Percentiles rank a stretch among this genome's conserved stretches.
phyloP scores from a whole-genome alignment of 2,329 filamentous ascomycete genomes.

The Cercospora zeina region DNA sequence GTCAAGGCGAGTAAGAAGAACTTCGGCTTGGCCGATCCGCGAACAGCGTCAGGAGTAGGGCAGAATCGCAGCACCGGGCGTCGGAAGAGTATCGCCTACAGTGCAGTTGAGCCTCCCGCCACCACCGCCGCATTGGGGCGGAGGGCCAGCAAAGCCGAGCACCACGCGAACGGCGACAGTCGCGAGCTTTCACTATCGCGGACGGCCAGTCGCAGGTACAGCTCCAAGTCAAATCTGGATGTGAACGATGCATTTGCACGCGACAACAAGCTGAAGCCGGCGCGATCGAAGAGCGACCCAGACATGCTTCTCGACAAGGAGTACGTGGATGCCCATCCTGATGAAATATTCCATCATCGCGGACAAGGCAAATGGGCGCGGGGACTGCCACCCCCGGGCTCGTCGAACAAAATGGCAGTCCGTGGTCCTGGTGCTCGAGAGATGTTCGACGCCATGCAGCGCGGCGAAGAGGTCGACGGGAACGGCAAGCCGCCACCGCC shows the following conservation, averaged over 20 bases:
- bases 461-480: conserved; percentile 25
- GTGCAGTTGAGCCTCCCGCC: conserved; percentile 16
- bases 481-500: conserved; percentile 26
- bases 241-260: conserved; percentile 7
- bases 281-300: conserved; percentile 20
- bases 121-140: conserved; percentile 27
- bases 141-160: conserved; percentile 28
- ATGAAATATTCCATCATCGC: conserved; percentile 34
- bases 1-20: conserved; percentile 12
- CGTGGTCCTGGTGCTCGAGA: conserved; percentile 33
- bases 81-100: conserved; percentile 23
- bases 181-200: conserved; percentile 25
- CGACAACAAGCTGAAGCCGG: conserved; percentile 17
- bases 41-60: neutral
- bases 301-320: conserved; percentile 28
- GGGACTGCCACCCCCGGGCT: conserved; percentile 34
- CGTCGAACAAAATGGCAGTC: conserved; percentile 34
- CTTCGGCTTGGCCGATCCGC: conserved; percentile 9
- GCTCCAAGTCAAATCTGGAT: conserved; percentile 20
- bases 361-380: conserved; percentile 33
- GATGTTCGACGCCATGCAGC: conserved; percentile 21
- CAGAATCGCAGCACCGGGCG: conserved; percentile 9
- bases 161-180: conserved; percentile 23
- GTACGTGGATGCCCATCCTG: conserved; percentile 33
- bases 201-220: conserved; percentile 22